phyloP scores from a whole-genome alignment of 2,329 filamentous ascomycete genomes.

The Chrysoporthe cubensis region DNA sequence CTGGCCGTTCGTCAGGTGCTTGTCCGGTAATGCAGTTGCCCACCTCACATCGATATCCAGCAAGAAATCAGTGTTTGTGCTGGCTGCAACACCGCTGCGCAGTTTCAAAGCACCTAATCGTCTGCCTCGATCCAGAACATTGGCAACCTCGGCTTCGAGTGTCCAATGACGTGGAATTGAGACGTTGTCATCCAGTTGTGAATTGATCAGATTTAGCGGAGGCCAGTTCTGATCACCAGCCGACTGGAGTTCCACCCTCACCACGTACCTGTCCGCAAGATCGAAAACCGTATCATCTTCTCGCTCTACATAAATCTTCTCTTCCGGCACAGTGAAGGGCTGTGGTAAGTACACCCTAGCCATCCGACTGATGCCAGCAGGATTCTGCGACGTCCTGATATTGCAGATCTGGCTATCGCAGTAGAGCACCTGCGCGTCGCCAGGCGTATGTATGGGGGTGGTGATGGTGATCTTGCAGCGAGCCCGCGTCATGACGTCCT shows the following conservation, averaged over 20 bases:
- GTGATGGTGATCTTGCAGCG: conserved; percentile 50
- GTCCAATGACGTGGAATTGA: conserved; percentile 41
- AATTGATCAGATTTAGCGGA: conserved; percentile 47
- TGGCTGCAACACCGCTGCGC: conserved; percentile 40
- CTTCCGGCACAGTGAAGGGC: conserved; percentile 57
- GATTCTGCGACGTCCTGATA: conserved; percentile 54
- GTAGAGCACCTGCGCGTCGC: conserved; percentile 49
- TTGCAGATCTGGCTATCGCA: conserved; percentile 60
- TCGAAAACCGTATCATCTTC: conserved; percentile 52
- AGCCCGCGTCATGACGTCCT: conserved; percentile 41
- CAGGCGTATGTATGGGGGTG: conserved; percentile 37
- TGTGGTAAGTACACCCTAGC: conserved; percentile 52
- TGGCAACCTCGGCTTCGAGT: conserved; percentile 46
- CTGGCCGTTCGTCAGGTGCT: conserved; percentile 35
- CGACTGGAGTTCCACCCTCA: conserved; percentile 58
- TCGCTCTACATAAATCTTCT: conserved; percentile 54
- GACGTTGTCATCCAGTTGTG: conserved; percentile 34
- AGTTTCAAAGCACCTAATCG: conserved; percentile 40
- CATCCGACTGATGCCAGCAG: conserved; percentile 49
- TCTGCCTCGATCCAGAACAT: conserved; percentile 45
- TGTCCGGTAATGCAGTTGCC: conserved; percentile 46
- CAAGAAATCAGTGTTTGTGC: conserved; percentile 47
- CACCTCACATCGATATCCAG: conserved; percentile 55
- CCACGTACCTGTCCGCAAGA: conserved; percentile 53
- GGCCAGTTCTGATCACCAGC: conserved; percentile 56